These are phyloP conservation scores for Solanum bulbocastanum DNA, from an alignment of 257 asterid species.

Conservation along the genomic window DNA sequence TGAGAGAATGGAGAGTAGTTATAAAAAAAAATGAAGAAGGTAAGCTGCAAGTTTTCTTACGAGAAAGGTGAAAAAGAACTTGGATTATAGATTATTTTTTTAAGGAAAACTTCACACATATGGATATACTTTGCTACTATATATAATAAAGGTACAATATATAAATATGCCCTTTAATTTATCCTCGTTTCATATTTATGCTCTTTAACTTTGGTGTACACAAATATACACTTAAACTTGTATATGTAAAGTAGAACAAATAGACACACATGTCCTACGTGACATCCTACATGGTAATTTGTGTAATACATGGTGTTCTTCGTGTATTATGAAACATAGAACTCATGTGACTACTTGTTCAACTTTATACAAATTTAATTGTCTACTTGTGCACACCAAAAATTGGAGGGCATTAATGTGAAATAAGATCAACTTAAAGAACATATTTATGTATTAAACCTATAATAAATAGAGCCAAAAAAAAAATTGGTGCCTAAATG, in stretches of 20 bases:
- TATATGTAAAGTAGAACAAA: neutral
- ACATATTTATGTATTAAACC: neutral
- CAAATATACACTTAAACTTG: too few relatives aligned
- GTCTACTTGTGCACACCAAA: neutral
- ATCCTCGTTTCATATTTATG: neutral
- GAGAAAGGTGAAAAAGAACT: neutral
- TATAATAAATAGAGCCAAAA: neutral
- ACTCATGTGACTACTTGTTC: neutral
- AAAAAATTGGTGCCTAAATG: neutral
- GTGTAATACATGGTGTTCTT: neutral
- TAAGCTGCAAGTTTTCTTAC: neutral
- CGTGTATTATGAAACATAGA: neutral
- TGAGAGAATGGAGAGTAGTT: too few relatives aligned
- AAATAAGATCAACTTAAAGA: neutral
- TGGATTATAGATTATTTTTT: neutral
- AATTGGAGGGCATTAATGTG: neutral
- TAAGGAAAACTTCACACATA: neutral
- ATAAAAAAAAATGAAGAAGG: too few relatives aligned
- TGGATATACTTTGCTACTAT: neutral
- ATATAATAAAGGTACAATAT: too few relatives aligned
- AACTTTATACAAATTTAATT: neutral
- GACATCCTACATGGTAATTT: neutral
- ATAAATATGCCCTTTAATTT: too few relatives aligned
- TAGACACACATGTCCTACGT: neutral
- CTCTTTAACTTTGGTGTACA: neutral